Conservation (phyloP, 1,284 basidiomycete genomes). For the Microbotryum violaceum region DNA sequence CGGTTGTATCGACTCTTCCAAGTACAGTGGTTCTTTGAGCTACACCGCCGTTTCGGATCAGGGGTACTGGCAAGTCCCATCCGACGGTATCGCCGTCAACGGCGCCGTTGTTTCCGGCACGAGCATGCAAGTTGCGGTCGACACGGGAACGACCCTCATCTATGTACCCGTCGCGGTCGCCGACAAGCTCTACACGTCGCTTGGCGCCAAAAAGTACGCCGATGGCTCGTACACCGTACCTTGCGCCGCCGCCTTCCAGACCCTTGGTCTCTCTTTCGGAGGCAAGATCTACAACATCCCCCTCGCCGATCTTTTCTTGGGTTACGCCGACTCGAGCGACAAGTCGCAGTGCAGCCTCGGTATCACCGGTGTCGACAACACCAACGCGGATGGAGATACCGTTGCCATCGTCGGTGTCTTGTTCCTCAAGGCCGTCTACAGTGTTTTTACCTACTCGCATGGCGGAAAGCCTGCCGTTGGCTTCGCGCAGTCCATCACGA, state of each 20-base stretch:
- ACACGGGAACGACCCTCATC: slow-evolving; percentile 35
- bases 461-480: slow-evolving; percentile 28
- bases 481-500: slow-evolving; percentile 22
- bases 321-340: slow-evolving; percentile 12
- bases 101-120: slow-evolving; percentile 29
- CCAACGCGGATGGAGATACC: slow-evolving; percentile 29
- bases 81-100: slow-evolving; percentile 32
- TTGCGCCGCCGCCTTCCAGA: slow-evolving; percentile 25
- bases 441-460: slow-evolving; percentile 29
- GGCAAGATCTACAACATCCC: slow-evolving; percentile 29
- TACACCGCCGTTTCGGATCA: slow-evolving; percentile 21
- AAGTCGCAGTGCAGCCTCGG: slow-evolving; percentile 30
- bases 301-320: slow-evolving; percentile 27
- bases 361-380: slow-evolving; percentile 30
- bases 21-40: slow-evolving; percentile 24
- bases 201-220: slow-evolving; percentile 25
- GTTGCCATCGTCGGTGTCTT: slow-evolving; percentile 34
- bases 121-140: slow-evolving; percentile 25
- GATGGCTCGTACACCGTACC: slow-evolving; percentile 32
- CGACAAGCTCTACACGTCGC: slow-evolving; percentile 25
- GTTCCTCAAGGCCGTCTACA: slow-evolving; percentile 30
- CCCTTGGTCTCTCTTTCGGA: slow-evolving; percentile 27
- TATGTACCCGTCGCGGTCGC: slow-evolving; percentile 32
- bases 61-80: slow-evolving; percentile 25
- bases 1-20: slow-evolving; percentile 25